These are phyloP conservation scores for Babjeviella inositovora DNA, from an alignment of 805 yeast genomes.

Conservation along the genomic window DNA sequence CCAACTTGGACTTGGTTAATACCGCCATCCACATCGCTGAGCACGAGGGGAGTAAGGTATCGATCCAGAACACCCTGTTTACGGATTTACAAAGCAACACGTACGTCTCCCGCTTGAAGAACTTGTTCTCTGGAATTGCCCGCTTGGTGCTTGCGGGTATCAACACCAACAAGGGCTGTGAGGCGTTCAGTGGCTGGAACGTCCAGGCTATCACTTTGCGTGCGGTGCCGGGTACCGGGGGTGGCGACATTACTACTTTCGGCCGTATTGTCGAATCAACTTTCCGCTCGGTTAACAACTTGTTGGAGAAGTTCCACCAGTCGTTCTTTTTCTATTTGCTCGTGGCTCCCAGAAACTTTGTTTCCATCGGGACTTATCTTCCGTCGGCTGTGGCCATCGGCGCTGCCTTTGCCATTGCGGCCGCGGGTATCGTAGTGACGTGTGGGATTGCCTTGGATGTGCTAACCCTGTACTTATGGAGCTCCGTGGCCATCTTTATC, in stretches of 20 bases:
- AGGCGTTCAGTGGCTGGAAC: conserved; percentile 92
- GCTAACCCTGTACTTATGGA: too few relatives aligned
- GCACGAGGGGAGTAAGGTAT: conserved; percentile 60
- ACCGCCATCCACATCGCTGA: conserved; percentile 59
- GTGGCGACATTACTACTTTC: conserved; percentile 75
- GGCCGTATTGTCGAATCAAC: conserved; percentile 84
- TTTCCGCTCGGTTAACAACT: conserved; percentile 78
- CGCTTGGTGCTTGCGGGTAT: conserved; percentile 62
- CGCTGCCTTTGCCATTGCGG: conserved; percentile 49
- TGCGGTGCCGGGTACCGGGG: conserved; percentile 39
- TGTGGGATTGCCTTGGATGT: conserved; percentile 14
- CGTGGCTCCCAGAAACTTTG: conserved; percentile 64
- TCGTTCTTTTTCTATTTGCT: conserved; percentile 86
- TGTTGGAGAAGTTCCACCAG: conserved; percentile 92
- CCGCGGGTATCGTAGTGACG: conserved; percentile 39
- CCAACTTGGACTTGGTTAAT: conserved; percentile 81
- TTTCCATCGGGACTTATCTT: conserved; percentile 84
- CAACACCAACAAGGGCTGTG: conserved; percentile 50
- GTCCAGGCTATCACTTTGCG: conserved; percentile 76
- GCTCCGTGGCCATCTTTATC: too few relatives aligned
- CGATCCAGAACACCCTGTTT: conserved; percentile 43
- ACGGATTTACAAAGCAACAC: conserved; percentile 26
- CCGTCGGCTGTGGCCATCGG: conserved; percentile 73
- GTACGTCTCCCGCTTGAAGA: conserved; percentile 38
- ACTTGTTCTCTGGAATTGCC: conserved; percentile 49